Conservation (phyloP, 208 protist genomes). For the Leishmania martiniquensis region DNA sequence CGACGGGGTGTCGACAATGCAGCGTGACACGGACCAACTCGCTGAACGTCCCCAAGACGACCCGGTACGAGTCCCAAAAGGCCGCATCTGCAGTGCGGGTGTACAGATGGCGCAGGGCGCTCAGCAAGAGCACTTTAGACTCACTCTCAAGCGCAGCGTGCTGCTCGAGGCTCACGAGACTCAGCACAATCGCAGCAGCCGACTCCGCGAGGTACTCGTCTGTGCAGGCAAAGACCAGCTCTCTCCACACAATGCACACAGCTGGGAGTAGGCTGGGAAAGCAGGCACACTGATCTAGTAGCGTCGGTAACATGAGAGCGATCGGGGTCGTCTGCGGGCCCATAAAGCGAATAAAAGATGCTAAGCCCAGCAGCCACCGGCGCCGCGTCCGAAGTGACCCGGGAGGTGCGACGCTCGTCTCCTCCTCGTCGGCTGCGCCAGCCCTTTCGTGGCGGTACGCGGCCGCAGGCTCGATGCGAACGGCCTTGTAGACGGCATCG, state of each 20-base stretch:
- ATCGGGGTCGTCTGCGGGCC: slow-evolving; percentile 67
- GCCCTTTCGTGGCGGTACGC: slow-evolving; percentile 8
- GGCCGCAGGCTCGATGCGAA: slow-evolving; percentile 32
- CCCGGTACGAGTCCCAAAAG: slow-evolving; percentile 78
- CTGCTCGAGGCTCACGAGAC: slow-evolving; percentile 70
- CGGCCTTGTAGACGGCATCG: slow-evolving; percentile 40
- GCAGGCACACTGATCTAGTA: slow-evolving; percentile 58
- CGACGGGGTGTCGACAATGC: background rate
- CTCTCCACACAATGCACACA: slow-evolving; percentile 69
- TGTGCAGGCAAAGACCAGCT: slow-evolving; percentile 62
- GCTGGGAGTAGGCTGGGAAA: slow-evolving; percentile 34
- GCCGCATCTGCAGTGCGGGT: slow-evolving; percentile 29
- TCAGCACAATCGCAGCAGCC: slow-evolving; percentile 68
- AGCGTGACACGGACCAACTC: slow-evolving; percentile 36
- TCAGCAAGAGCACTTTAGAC: slow-evolving; percentile 34
- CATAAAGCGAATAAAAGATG: slow-evolving; percentile 69
- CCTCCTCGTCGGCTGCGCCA: background rate
- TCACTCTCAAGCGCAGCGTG: slow-evolving; percentile 22
- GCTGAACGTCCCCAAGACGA: slow-evolving; percentile 58
- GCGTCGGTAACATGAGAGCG: slow-evolving; percentile 79
- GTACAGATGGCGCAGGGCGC: slow-evolving; percentile 47
- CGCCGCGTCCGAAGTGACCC: slow-evolving; percentile 40
- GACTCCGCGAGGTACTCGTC: slow-evolving; percentile 72
- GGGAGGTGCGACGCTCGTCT: background rate
- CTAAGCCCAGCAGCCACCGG: slow-evolving; percentile 75